Conservation (phyloP, 2,329 filamentous ascomycete species). For the Hawksworthiomyces lignivorus region DNA sequence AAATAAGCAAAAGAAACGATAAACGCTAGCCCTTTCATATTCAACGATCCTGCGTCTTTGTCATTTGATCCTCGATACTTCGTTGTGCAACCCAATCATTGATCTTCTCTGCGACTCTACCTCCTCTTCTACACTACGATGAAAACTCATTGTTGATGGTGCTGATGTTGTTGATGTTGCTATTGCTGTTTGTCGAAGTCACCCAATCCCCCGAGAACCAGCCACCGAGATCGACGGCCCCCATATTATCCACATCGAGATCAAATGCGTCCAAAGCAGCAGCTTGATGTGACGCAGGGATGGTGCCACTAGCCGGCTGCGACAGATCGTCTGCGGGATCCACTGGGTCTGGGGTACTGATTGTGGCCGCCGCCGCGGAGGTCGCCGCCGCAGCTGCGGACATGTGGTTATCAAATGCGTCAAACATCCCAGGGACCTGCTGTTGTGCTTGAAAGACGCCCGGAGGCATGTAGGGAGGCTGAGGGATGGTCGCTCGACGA, state of each 20-base stretch:
- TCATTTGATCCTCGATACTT: too few species aligned
- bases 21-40: neutral
- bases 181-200: too few species aligned
- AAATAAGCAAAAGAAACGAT: neutral
- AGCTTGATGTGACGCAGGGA: neutral
- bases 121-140: neutral
- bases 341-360: too few species aligned
- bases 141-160: slow-evolving; percentile 6
- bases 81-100: too few species aligned
- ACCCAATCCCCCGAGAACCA: slow-evolving; percentile 22
- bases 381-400: neutral
- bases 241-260: slow-evolving; percentile 22
- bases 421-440: slow-evolving; percentile 5
- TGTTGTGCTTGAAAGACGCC: too few species aligned
- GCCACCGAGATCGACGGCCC: slow-evolving; percentile 10
- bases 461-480: too few species aligned
- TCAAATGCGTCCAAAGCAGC: slow-evolving; percentile 24
- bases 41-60: too few species aligned
- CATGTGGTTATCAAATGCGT: slow-evolving; percentile 6
- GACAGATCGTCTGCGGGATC: too few species aligned
- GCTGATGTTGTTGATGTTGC: too few species aligned
- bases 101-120: neutral
- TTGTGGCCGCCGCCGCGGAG: neutral
- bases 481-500: too few species aligned
- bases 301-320: too few species aligned